Conservation (phyloP, 305 asterid genomes). For the Andrographis paniculata region DNA sequence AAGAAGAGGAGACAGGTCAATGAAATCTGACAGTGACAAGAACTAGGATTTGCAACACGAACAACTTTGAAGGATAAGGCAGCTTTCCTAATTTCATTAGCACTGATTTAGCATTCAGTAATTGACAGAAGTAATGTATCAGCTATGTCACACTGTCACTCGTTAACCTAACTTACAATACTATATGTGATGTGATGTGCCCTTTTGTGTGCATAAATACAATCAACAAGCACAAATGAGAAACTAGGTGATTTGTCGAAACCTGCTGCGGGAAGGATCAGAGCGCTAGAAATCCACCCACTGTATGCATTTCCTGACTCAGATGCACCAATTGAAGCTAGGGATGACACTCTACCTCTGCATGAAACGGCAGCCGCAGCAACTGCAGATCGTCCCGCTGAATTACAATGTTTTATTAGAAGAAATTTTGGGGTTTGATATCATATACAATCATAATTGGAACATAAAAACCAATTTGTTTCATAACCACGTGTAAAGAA, state of each 20-base stretch:
- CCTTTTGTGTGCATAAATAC: neutral
- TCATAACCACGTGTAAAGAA: no score
- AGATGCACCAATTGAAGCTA: conserved; percentile 50
- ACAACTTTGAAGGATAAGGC: no score
- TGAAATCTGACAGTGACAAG: no score
- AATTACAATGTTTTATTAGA: conserved; percentile 15
- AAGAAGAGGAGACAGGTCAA: conserved; percentile 17
- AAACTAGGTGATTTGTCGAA: conserved; percentile 2
- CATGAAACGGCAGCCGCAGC: conserved; percentile 62
- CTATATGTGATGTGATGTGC: conserved; percentile 1
- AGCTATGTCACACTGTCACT: no score
- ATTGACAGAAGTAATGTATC: conserved; percentile 15
- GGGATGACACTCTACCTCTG: conserved; percentile 55
- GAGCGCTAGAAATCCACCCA: conserved; percentile 68
- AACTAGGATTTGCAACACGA: no score
- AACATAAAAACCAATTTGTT: no score
- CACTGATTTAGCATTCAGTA: conserved; percentile 16
- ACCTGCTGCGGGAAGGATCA: conserved; percentile 95
- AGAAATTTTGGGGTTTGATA: neutral
- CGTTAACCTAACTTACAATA: neutral
- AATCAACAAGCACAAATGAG: conserved; percentile 2
- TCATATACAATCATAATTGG: no score
- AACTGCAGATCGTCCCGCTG: conserved; percentile 72
- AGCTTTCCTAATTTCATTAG: no score
- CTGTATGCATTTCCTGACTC: conserved; percentile 52